Evolutionary conservation across 2,329 filamentous ascomycete genomes (phyloP).

Genomic region (Lachnellula subtilissima): DNA sequence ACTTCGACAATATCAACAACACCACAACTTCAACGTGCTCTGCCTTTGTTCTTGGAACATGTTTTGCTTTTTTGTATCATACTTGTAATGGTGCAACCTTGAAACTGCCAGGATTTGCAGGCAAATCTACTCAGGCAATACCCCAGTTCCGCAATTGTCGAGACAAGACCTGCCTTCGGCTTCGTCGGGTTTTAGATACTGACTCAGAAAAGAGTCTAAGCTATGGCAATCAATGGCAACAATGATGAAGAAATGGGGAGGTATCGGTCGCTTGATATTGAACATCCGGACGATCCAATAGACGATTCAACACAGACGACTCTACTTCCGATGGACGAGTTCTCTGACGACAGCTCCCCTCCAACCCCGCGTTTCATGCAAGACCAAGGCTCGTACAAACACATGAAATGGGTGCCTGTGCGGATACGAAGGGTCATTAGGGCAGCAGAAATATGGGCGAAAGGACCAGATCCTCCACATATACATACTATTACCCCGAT

Average conservation of each 20-base stretch:
- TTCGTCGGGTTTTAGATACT: background rate
- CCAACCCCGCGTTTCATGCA: constrained; percentile 58
- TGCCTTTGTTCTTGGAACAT: background rate
- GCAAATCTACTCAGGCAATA: background rate
- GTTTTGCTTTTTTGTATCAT: background rate
- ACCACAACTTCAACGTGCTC: background rate
- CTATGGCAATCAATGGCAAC: constrained; percentile 1
- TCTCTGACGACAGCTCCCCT: constrained; percentile 39
- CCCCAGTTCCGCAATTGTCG: no score
- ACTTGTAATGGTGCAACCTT: background rate
- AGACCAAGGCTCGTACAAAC: constrained; percentile 42
- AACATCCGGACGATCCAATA: constrained; percentile 31
- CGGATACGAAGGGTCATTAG: constrained; percentile 44
- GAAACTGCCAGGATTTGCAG: background rate
- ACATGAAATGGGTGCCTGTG: constrained; percentile 55
- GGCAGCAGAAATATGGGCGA: constrained; percentile 45
- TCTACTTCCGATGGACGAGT: constrained; percentile 37
- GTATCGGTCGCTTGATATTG: constrained; percentile 16
- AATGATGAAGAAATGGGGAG: constrained; percentile 20
- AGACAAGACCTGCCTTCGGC: no score
- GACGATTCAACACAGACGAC: constrained; percentile 22
- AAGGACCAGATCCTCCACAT: constrained; percentile 51
- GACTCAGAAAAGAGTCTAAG: background rate
- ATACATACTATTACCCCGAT: constrained; percentile 51
- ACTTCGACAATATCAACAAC: background rate